phyloP scores from a whole-genome alignment of 192 early-diverging fungal genomes.

The Helicostylum pulchrum region DNA sequence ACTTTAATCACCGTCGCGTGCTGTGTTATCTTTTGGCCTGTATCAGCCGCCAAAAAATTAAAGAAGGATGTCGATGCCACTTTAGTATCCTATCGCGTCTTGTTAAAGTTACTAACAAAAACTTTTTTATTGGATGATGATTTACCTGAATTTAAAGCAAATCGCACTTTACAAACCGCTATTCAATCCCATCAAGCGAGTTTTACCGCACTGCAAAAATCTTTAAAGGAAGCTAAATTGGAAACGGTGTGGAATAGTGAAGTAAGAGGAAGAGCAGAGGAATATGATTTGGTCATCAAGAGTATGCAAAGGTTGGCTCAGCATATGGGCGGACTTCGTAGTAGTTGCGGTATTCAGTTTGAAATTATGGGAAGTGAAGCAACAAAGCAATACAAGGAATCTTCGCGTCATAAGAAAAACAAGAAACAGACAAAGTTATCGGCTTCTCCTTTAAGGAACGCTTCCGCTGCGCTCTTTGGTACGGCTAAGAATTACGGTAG shows the following conservation, averaged over 20 bases:
- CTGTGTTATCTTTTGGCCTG: conserved; percentile 50
- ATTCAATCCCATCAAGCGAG: conserved; percentile 60
- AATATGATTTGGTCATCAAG: conserved; percentile 50
- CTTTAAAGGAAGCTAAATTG: conserved; percentile 54
- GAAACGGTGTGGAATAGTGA: conserved; percentile 49
- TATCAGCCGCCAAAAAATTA: conserved; percentile 52
- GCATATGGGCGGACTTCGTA: conserved; percentile 66
- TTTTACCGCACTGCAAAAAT: conserved; percentile 55
- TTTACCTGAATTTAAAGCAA: conserved; percentile 49
- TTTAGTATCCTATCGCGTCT: conserved; percentile 52
- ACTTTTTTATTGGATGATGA: conserved; percentile 60
- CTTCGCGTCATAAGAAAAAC: not conserved
- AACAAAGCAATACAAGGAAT: conserved; percentile 2
- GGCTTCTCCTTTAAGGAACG: too few relatives aligned
- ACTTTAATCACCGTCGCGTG: conserved; percentile 41
- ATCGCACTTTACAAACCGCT: conserved; percentile 53
- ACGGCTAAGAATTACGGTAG: too few relatives aligned
- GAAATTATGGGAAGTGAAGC: conserved; percentile 45
- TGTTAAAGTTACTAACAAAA: conserved; percentile 63
- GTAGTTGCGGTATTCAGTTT: conserved; percentile 67
- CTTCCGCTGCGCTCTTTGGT: too few relatives aligned
- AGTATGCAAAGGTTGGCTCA: conserved; percentile 66
- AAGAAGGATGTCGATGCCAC: conserved; percentile 48
- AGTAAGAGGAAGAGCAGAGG: conserved; percentile 42
- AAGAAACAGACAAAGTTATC: not conserved